phyloP scores from a whole-genome alignment of 164 flowering plant genomes.

The Amborella trichopoda region DNA sequence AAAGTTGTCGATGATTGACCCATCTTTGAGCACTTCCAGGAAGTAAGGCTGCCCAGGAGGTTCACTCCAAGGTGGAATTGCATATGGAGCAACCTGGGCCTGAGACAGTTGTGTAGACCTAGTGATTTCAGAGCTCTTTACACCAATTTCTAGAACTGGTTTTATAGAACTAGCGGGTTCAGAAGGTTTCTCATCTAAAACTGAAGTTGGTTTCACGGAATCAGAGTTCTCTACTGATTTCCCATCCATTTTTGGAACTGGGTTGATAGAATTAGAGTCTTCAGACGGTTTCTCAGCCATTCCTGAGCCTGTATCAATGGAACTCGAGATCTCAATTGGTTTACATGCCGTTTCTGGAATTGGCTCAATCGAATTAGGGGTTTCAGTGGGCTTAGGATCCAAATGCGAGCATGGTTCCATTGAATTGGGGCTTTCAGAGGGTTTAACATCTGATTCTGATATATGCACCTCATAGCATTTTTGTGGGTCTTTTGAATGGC shows the following conservation, averaged over 20 bases:
- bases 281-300: neutral
- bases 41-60: constrained; percentile 49
- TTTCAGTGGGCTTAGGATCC: neutral
- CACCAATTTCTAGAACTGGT: neutral
- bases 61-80: constrained; percentile 79
- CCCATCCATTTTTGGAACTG: too few species aligned
- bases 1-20: constrained; percentile 54
- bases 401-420: neutral
- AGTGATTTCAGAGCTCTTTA: neutral
- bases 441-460: neutral
- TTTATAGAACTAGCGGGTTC: neutral
- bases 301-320: too few species aligned
- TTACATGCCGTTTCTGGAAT: too few species aligned
- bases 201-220: too few species aligned
- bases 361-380: too few species aligned
- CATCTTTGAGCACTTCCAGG: constrained; percentile 84
- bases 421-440: neutral
- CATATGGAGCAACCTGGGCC: constrained; percentile 42
- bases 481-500: constrained; percentile 7
- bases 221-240: too few species aligned
- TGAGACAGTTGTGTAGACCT: constrained; percentile 1
- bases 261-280: constrained; percentile 3
- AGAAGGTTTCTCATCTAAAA: neutral
- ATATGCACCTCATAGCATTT: neutral
- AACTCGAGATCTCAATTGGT: too few species aligned